Base-by-base conservation (phyloP, 108 stramenopile species). In the Bacterosira constricta region DNA sequence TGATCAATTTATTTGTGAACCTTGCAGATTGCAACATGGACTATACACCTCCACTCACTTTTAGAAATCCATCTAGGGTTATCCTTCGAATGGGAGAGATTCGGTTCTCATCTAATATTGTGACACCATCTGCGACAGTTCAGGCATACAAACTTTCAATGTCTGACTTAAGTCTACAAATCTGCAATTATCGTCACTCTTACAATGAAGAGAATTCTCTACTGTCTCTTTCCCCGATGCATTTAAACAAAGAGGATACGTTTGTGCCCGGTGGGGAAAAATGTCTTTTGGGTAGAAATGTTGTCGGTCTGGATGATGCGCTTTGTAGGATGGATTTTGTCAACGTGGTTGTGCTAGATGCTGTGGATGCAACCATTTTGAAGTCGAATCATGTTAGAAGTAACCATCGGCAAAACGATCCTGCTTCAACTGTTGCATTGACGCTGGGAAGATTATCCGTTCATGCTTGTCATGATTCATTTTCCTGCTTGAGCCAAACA, bases 391-490 rank as follows among this genome's bases (percentile, higher is more conserved):
- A 35, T 60, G 44, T 65, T 5, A 51, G 35, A 29, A 27, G 41
- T 23, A 31, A n/a, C 55, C 6, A 21, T 29, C 44, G 47, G 26
- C 11, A 55, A 38, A 52, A 63, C n/a, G 88, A 85, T n/a, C 80
- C 92, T 13, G 38, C 56, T 8, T 47, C 69, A 4, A 71, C 81
- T 0, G 32, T 77, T 6, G 79, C 45, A 26, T 54, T 90, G 38
- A 80, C 82, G 6, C 9, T 94, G 30, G 92, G 92, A 7, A 61
- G 71, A 17, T 15, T 91, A 1, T 70, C 64, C 13, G 15, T 91
- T 13, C 74, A 79, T 51, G 79, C 80, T 8, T 94, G 93, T 68
- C 86, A 88, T 29, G 93, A 94, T 77, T 88, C 93, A 12, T 94
- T 94, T 58, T 63, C 51, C n/a, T 88, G 87, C 47, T 81, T 94